Percentiles rank a stretch among this genome's conserved stretches.
phyloP scores from a whole-genome alignment of 2,329 filamentous ascomycete genomes.

The Shiraia bambusicola region DNA sequence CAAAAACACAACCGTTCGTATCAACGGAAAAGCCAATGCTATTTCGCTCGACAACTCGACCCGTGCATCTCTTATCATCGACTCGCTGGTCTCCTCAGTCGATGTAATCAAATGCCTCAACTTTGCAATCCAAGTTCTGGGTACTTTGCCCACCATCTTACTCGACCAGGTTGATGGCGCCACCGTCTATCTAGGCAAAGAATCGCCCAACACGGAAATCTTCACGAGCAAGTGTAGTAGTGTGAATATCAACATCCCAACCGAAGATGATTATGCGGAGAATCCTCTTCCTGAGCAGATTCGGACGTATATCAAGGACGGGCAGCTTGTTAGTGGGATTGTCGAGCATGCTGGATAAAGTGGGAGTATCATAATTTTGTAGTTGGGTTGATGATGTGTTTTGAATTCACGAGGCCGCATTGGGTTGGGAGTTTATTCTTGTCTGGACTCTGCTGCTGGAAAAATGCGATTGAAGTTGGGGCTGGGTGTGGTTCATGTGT shows the following conservation, averaged over 20 bases:
- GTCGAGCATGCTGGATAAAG: conserved; percentile 82
- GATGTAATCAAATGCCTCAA: conserved; percentile 95
- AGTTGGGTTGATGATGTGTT: conserved; percentile 6
- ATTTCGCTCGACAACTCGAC: conserved; percentile 90
- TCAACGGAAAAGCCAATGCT: conserved; percentile 95
- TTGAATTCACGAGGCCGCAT: not conserved
- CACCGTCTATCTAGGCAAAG: conserved; percentile 79
- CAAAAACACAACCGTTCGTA: conserved; percentile 83
- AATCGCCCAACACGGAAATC: conserved; percentile 75
- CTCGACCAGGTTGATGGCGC: conserved; percentile 93
- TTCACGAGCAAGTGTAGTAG: conserved; percentile 86
- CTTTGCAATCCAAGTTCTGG: conserved; percentile 90
- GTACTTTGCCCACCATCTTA: conserved; percentile 80
- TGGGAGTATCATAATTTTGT: not conserved
- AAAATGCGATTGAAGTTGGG: not conserved
- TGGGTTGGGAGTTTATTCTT: not conserved
- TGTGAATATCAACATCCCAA: conserved; percentile 82
- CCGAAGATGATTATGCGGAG: conserved; percentile 80
- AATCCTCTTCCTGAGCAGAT: conserved; percentile 88
- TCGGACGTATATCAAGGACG: conserved; percentile 74
- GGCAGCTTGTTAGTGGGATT: conserved; percentile 85
- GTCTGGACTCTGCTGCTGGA: not conserved
- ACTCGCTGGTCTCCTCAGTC: conserved; percentile 84
- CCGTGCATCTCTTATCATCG: conserved; percentile 81
- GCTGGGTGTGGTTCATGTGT: not conserved